Evolutionary conservation across 2,329 filamentous ascomycete genomes (phyloP), one percentile per base, ranked within the genome.

Genomic region (Hypoxylon sp.): DNA sequence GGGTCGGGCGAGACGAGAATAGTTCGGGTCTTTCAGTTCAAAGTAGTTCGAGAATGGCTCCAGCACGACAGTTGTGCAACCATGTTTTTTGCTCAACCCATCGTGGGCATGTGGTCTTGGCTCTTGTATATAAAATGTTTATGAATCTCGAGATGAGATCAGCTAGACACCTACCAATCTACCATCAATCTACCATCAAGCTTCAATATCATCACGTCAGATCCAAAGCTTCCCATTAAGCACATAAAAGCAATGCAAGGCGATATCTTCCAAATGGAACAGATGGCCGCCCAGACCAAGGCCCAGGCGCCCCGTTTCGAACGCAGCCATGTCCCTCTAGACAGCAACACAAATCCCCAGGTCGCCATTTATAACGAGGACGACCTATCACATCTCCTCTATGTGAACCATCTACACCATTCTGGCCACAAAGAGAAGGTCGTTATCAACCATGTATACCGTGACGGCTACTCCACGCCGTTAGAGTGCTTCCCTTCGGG

Each of bases 361-460:
- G 70, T 73, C 48, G 68, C 71, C 50, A 75, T 76, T 65, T 75
- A 74, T 52, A 76, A 76, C 66, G 74, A 76, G 45, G 74, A 76
- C 63, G 74, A 76, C 67, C 67, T 76, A 21, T 74, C 74, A 7
- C 71, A 75, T 29, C 62, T 74, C 41, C 72, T 76, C 25, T 76
- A 71, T 60, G 63, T 68, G 55, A 71, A 71, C 62, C 61, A 61
- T 19, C 53, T 71, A 3, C 70, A 69, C 51, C 63, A 71, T 27
- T 54, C 71, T n/a, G 70, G 71, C 56, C 66, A 70, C 56, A 65
- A 66, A 37, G 67, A 68, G 50, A 71, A 60, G 16, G 61, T 73
- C 63, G 45, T 74, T 59, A 66, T 74, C 66, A 75, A 74, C 66
- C 61, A 71, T 34, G 56, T 69, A 60, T 65, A 59, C 43, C 64